These are phyloP conservation scores for Quercus gilva DNA, from an alignment of 306 rosid species.

Conservation along the genomic window DNA sequence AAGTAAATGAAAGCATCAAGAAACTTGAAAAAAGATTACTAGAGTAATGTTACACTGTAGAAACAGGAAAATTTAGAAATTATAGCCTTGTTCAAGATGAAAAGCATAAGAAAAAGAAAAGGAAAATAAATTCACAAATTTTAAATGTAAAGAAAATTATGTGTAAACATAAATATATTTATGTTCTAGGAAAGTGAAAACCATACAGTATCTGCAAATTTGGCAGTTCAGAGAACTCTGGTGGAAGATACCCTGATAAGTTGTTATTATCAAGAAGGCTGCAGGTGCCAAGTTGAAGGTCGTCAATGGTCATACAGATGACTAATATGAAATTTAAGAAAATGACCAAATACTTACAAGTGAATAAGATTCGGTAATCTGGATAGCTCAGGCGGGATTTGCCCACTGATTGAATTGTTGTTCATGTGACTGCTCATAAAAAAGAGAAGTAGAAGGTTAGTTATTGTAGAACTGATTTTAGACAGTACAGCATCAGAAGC, in stretches of 20 bases:
- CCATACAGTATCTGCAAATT: slow-evolving; percentile 47
- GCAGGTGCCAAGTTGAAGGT: slow-evolving; percentile 33
- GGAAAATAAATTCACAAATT: neutral
- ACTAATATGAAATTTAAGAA: neutral
- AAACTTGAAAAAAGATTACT: slow-evolving; percentile 2
- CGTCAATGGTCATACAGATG: neutral
- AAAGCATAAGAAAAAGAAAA: slow-evolving; percentile 8
- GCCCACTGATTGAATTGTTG: slow-evolving; percentile 90
- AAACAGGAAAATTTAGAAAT: neutral
- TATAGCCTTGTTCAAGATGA: neutral
- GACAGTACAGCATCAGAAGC: slow-evolving; percentile 18
- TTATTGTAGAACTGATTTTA: neutral
- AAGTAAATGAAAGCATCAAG: neutral
- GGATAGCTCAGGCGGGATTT: slow-evolving; percentile 68
- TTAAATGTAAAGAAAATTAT: neutral
- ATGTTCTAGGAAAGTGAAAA: slow-evolving; percentile 22
- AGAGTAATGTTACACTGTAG: neutral
- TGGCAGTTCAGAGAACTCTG: slow-evolving; percentile 49
- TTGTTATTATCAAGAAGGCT: slow-evolving; percentile 96
- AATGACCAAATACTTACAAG: slow-evolving; percentile 42
- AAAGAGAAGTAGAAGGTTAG: neutral
- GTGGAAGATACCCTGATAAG: slow-evolving; percentile 79
- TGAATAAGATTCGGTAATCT: slow-evolving; percentile 62
- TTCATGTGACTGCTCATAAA: slow-evolving; percentile 86
- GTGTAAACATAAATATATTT: neutral